Percentiles rank a stretch among this genome's conserved stretches.
Conservation (phyloP, 2,329 filamentous ascomycete species). For the Fusarium sp. region DNA sequence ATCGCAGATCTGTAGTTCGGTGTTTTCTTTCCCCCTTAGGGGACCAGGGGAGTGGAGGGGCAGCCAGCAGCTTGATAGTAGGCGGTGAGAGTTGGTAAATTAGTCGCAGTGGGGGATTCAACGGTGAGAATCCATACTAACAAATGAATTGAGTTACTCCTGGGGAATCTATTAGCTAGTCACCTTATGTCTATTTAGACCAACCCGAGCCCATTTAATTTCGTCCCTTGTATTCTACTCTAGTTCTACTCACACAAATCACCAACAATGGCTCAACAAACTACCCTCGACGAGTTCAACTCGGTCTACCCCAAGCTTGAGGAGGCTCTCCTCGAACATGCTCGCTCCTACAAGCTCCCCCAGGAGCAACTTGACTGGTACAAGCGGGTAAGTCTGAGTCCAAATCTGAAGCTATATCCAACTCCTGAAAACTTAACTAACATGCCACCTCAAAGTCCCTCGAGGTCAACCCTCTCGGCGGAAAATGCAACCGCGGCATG, state of each 20-base stretch:
- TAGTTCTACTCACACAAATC: not conserved
- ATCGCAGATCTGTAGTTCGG: not conserved
- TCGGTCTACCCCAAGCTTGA: constrained; percentile 87
- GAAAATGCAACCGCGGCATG: constrained; percentile 99
- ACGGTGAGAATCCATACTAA: constrained; percentile 2
- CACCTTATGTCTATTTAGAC: not conserved
- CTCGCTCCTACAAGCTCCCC: constrained; percentile 85
- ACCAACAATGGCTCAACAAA: constrained; percentile 72
- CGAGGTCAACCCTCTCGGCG: constrained; percentile 87
- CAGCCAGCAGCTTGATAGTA: constrained; percentile 1
- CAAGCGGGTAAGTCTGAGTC: constrained; percentile 70
- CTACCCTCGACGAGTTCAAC: constrained; percentile 89
- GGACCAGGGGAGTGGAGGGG: constrained; percentile 17
- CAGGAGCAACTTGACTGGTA: constrained; percentile 87
- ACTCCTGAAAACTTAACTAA: not conserved
- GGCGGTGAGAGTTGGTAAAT: constrained; percentile 31
- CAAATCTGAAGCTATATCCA: constrained; percentile 4
- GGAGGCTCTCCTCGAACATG: constrained; percentile 82
- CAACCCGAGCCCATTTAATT: not conserved
- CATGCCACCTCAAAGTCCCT: constrained; percentile 63
- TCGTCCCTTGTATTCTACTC: not conserved
- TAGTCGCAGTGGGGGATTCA: constrained; percentile 12
- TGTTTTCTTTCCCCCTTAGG: not conserved
- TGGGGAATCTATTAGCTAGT: not conserved
- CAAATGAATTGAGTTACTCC: not conserved